These are phyloP conservation scores for Cyberlindnera petersonii DNA, from an alignment of 805 yeast genomes.

Conservation along the genomic window DNA sequence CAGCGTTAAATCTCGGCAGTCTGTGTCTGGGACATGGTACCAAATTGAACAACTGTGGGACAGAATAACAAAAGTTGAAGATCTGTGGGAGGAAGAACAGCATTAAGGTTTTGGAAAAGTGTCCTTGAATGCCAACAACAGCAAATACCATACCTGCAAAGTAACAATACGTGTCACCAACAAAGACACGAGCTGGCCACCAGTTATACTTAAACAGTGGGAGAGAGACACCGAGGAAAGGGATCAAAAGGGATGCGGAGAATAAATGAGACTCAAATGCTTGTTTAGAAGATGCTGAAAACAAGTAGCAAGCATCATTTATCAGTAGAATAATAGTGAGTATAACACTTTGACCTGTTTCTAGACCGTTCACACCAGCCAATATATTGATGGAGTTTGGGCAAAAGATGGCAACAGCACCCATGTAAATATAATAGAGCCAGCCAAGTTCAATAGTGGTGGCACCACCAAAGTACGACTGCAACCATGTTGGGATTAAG, in stretches of 20 bases:
- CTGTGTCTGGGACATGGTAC: conserved; percentile 97
- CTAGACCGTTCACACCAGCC: conserved; percentile 96
- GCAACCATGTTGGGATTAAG: conserved; percentile 64
- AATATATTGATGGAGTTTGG: conserved; percentile 94
- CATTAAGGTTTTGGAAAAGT: conserved; percentile 88
- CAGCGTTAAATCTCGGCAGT: conserved; percentile 68
- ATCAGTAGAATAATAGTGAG: conserved; percentile 64
- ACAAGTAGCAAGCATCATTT: conserved; percentile 72
- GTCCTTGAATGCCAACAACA: conserved; percentile 92
- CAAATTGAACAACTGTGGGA: conserved; percentile 84
- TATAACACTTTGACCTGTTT: conserved; percentile 90
- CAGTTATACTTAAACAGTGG: conserved; percentile 77
- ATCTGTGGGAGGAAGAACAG: conserved; percentile 88
- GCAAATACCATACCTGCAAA: conserved; percentile 99
- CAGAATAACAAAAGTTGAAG: conserved; percentile 80
- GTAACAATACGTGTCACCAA: conserved; percentile 97
- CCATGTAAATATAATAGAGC: conserved; percentile 86
- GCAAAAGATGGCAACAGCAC: conserved; percentile 84
- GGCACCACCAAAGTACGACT: conserved; percentile 40
- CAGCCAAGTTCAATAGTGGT: conserved; percentile 65
- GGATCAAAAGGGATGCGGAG: conserved; percentile 74
- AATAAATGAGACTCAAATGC: conserved; percentile 74
- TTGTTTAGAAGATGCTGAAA: conserved; percentile 35
- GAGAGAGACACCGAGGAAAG: conserved; percentile 79
- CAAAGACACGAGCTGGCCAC: conserved; percentile 91